These are phyloP conservation scores for Chloris gayana DNA, from an alignment of 176 grass and related monocot species.

Conservation along the genomic window DNA sequence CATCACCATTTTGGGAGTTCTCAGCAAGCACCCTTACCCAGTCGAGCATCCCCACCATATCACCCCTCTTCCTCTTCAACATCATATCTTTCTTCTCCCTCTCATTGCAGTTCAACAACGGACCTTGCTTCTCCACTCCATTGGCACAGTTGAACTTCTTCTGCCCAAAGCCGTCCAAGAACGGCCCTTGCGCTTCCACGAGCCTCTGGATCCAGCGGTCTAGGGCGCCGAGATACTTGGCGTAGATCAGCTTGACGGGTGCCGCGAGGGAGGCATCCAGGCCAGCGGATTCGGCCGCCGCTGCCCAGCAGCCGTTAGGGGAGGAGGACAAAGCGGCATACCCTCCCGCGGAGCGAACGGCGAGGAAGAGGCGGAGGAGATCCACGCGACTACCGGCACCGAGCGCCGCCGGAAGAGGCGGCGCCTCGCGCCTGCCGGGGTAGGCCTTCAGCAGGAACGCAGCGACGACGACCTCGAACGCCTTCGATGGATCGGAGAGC, in stretches of 20 bases:
- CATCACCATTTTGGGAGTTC: conserved; percentile 9
- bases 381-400: conserved; percentile 41
- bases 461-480: conserved; percentile 55
- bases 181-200: conserved; percentile 36
- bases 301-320: conserved; percentile 29
- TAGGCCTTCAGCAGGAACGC: conserved; percentile 55
- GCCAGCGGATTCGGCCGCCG: conserved; percentile 43
- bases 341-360: conserved; percentile 46
- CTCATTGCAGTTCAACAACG: conserved; percentile 22
- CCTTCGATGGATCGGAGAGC: conserved; percentile 38
- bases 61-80: conserved; percentile 52
- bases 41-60: conserved; percentile 51
- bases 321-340: conserved; percentile 31
- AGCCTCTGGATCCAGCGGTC: conserved; percentile 55
- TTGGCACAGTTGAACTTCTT: conserved; percentile 32
- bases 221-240: conserved; percentile 58
- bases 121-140: conserved; percentile 19
- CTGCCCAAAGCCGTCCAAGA: conserved; percentile 21
- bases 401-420: conserved; percentile 44
- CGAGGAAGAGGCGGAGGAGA: conserved; percentile 52
- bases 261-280: conserved; percentile 32
- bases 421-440: conserved; percentile 37
- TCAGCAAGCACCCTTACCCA: conserved; percentile 51
- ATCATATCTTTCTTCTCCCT: conserved; percentile 1
- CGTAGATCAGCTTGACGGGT: conserved; percentile 54